A percentile compares a stretch with the other conserved stretches of the same genome.
These are phyloP conservation scores for Colletotrichum ledebouriae DNA, from an alignment of 2,329 filamentous ascomycete genomes.

Conservation along the genomic window DNA sequence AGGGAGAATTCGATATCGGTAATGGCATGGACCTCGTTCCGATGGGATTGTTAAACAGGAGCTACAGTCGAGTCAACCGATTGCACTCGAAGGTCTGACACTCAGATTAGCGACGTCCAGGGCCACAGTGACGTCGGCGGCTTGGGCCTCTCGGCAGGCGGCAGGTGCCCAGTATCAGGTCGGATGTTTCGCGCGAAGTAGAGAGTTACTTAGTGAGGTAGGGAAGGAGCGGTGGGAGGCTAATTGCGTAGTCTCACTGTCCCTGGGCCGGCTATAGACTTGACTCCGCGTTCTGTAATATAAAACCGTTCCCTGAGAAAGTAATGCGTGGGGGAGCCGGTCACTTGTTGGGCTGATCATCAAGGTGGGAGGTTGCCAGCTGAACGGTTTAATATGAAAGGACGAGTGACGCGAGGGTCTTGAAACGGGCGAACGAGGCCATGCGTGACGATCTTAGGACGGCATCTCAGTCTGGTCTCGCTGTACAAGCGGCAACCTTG, in stretches of 20 bases:
- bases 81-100: neutral
- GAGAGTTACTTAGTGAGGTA: neutral
- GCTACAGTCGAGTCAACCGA: slow-evolving; percentile 26
- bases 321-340: slow-evolving; percentile 11
- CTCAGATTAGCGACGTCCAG: slow-evolving; percentile 15
- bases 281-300: slow-evolving; percentile 13
- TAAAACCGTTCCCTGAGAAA: slow-evolving; percentile 26
- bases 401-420: slow-evolving; percentile 32
- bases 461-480: slow-evolving; percentile 14
- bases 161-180: neutral
- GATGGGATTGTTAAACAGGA: slow-evolving; percentile 14
- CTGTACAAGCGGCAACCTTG: slow-evolving; percentile 29
- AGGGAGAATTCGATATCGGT: slow-evolving; percentile 19
- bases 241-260: slow-evolving; percentile 27
- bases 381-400: slow-evolving; percentile 29
- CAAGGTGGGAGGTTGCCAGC: slow-evolving; percentile 19
- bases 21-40: slow-evolving; percentile 35
- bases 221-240: neutral
- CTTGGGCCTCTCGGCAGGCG: slow-evolving; percentile 30
- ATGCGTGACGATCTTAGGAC: slow-evolving; percentile 30
- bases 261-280: slow-evolving; percentile 1
- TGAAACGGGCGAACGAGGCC: slow-evolving; percentile 31
- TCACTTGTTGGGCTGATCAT: neutral
- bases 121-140: slow-evolving; percentile 38
- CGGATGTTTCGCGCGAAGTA: slow-evolving; percentile 9